A percentile compares a stretch with the other conserved stretches of the same genome.
phyloP scores from a whole-genome alignment of 345 rosid species.

The Litchi chinensis region DNA sequence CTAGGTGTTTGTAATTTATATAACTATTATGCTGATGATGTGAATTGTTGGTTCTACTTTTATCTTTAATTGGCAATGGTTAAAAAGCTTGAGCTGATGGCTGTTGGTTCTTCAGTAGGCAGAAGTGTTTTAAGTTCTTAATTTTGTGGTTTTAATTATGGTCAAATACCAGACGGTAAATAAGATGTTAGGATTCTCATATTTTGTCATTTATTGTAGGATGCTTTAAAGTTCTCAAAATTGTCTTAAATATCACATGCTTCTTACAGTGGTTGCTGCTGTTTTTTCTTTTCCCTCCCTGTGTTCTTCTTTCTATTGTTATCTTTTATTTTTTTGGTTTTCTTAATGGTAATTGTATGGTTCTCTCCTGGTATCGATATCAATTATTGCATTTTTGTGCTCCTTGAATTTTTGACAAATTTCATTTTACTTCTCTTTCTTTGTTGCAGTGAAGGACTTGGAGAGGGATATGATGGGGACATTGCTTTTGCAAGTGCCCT shows the following conservation, averaged over 20 bases:
- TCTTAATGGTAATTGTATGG: background rate
- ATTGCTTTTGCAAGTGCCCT: conserved; percentile 97
- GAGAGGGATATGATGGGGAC: conserved; percentile 96
- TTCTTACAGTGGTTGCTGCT: background rate
- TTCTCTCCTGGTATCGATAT: background rate
- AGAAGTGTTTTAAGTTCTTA: background rate
- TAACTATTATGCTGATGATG: background rate
- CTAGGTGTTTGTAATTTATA: background rate
- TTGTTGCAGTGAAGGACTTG: conserved; percentile 86
- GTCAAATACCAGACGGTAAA: background rate
- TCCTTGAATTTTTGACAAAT: conserved; percentile 16
- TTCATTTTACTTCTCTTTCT: conserved; percentile 21
- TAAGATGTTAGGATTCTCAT: background rate
- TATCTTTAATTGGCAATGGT: background rate
- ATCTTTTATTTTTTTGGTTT: background rate
- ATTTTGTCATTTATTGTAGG: background rate
- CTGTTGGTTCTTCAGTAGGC: background rate
- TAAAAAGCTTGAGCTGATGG: conserved; percentile 4
- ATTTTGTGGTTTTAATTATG: background rate
- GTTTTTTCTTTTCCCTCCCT: background rate
- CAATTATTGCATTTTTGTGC: background rate
- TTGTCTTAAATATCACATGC: background rate
- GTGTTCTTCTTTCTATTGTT: background rate
- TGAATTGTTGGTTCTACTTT: background rate
- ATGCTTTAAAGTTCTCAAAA: background rate